Base-by-base conservation (phyloP, 805 yeast species). In the Starmerella ratchasimensis region DNA sequence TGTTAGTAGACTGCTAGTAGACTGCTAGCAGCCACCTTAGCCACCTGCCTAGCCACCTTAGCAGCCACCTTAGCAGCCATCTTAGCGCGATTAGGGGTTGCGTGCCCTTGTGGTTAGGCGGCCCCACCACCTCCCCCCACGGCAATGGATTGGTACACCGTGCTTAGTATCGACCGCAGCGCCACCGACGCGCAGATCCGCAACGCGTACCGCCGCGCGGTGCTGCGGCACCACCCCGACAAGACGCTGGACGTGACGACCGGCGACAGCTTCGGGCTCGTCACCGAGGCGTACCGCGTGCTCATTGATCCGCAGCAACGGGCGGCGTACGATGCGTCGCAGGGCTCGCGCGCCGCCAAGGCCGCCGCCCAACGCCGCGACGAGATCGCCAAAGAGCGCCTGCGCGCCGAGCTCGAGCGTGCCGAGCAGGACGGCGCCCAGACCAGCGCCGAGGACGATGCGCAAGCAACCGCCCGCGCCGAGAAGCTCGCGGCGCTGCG, bases 141-240 rank as follows among this genome's bases (percentile, higher is more conserved):
- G n/a, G n/a, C 18, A 11, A 42, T 38, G 37, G 46, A 46, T 33
- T 41, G 43, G 44, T 86, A 88, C 60, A 84, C 80, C 54, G 62
- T 81, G 49, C 67, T 88, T 43, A 94, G 93, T 10, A 80, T 88
- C n/a, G 56, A 74, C n/a, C 74, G 93, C 14, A 56, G 68, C 18
- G 95, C 97, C 7, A 60, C 64, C 20, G 94, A 81, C 36, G 69
- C 70, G 17, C 94, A 81, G 46, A 67, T 88, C 50, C 84, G 88
- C 57, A 82, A 83, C 57, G 96, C 88, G 5, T 90, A 84, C 63
- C 69, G 94, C 57, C 82, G 83, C 58, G 63, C 73, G 49, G 97
- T 97, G 1, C 66, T 88, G 49, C 81, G 81, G 57, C 84, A 74
- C 56, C 98, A 90, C 56, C 98, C 98, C 14, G 98, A 90, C 61